Evolutionary conservation across 164 flowering plant species (phyloP).

Genomic region (Euptelea pleiosperma): DNA sequence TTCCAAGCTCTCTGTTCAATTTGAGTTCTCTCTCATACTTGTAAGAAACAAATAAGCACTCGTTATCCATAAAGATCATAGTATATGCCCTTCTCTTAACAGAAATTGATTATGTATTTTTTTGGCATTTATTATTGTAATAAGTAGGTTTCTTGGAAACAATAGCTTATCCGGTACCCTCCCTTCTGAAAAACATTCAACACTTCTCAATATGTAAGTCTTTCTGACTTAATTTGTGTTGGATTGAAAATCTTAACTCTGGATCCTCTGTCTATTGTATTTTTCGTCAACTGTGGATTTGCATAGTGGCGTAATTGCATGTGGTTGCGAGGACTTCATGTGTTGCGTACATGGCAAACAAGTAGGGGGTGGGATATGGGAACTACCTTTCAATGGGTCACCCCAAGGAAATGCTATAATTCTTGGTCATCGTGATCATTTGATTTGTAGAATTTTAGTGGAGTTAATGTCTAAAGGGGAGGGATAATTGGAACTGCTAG

Average conservation of each 20-base stretch:
- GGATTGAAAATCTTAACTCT: background rate
- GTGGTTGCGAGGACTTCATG: too few species aligned
- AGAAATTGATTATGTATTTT: background rate
- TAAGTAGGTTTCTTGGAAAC: conserved; percentile 74
- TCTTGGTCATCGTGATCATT: too few species aligned
- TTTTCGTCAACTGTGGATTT: too few species aligned
- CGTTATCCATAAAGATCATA: background rate
- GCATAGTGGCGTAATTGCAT: too few species aligned
- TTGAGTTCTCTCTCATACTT: conserved; percentile 45
- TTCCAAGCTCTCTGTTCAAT: conserved; percentile 59
- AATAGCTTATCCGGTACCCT: conserved; percentile 57
- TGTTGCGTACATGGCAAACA: too few species aligned
- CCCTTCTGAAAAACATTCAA: conserved; percentile 41
- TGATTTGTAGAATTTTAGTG: too few species aligned
- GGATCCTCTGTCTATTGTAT: background rate
- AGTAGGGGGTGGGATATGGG: too few species aligned
- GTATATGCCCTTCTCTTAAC: background rate
- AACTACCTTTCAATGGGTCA: too few species aligned
- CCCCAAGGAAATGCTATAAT: too few species aligned
- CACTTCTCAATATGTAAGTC: conserved; percentile 55
- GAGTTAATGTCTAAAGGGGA: too few species aligned
- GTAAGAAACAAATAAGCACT: conserved; percentile 49
- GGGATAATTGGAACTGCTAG: too few species aligned
- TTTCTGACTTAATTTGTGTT: background rate
- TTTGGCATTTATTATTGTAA: background rate